Base-by-base conservation (phyloP, 2,329 filamentous ascomycete species). In the Colletotrichum melonis region DNA sequence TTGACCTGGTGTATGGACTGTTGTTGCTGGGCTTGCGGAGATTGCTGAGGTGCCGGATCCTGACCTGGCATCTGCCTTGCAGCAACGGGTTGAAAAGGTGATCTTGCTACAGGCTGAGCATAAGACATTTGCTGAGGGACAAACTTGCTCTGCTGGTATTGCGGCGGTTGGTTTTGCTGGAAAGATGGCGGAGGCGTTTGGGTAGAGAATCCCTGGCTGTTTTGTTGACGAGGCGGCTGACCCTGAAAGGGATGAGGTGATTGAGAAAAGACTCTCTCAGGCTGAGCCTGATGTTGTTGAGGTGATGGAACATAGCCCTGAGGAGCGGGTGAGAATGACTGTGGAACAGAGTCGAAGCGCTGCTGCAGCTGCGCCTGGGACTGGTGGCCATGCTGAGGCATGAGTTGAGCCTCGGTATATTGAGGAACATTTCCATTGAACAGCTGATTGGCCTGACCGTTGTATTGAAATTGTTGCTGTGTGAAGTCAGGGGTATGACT, bases 281-380 rank as follows among this genome's bases (percentile, higher is more conserved):
- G 66, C 52, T 73, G 60, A 24, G 75, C 65, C 54, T 75, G 68
- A n/a, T 75, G 55, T 30, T 75, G 73, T 70, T 75, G 66, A 70
- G 78, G 73, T 75, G 78, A 57, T 54, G 76, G 77, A 16, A 81
- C 79, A 57, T 79, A 80, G 6, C 75, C 77, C 16, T 83, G 82
- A 19, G 72, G 58, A 7, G 63, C 67, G 4, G 73, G 63, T 35
- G 73, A 67, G 42, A 66, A 76, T 5, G 69, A 52, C 46, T 75
- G 75, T 14, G 65, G 59, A n/a, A 67, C 60, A 2, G 67, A 30
- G 5, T 76, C 75, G 55, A 76, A 76, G 12, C 66, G 79, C 66
- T 81, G 81, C 56, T 81, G 82, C 14, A 82, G 77, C 9, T 82
- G 79, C 16, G 81, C 79, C 63, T 83, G 80, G 35, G 73, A 80